Base-by-base conservation (phyloP, 768 basidiomycete genomes). In the Polyporus arcularius region DNA sequence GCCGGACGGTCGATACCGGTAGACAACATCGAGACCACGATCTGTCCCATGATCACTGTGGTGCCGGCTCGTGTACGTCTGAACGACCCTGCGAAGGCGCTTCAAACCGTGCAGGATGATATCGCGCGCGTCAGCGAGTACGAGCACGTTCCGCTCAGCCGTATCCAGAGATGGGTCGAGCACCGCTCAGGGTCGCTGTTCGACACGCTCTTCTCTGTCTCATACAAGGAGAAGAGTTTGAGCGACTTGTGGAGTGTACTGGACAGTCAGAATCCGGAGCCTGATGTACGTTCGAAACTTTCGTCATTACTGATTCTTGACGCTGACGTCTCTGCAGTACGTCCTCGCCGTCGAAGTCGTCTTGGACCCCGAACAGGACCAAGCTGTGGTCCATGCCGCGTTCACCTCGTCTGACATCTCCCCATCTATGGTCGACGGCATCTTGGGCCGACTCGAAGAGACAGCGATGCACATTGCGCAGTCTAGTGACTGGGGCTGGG, bases 201-300 rank as follows among this genome's bases (percentile, higher is more conserved):
- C 45, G 73, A 74, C 41, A 68, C 71, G 31, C 45, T 75, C 39
- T 75, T 74, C 51, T 74, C 71, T 1, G 67, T 74, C 21, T 65
- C 64, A 35, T 70, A 65, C 46, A 65, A 70, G 55, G 69, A 75
- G 30, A 57, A 62, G 10, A 63, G 47, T n/a, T 49, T 32, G 14
- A 67, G 62, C 58, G 48, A 60, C 3, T 26, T 64, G 14, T 74
- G 72, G 70, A 60, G 67, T 9, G 48, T 75, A 16, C 30, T 69
- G 18, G 65, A 65, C 32, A 75, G 73, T 40, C 72, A 72, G 52
- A 60, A 73, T 26, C 67, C 72, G 6, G 72, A 71, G 53, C 70
- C 73, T 31, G 74, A 74, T 38, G 74, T 74, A 55, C 60, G 74
- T 55, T 31, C 28, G 30, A 31, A 26, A 10, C 26, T 41, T 28